Base-by-base conservation (phyloP, 208 protist species). In the Leishmania mexicana region DNA sequence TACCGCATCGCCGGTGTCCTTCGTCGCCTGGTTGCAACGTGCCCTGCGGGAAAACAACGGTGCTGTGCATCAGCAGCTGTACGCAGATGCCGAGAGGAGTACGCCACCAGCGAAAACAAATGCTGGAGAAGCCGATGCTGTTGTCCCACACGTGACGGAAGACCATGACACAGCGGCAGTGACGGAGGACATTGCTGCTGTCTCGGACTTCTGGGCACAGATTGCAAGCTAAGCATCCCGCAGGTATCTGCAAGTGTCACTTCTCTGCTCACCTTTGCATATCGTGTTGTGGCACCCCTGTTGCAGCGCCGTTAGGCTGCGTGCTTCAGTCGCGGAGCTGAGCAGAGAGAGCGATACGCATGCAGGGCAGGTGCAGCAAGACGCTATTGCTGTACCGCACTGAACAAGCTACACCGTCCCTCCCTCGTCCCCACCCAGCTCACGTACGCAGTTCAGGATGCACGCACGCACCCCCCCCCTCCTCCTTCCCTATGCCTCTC, bases 191-290 rank as follows among this genome's bases (percentile, higher is more conserved):
- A 51, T 31, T 31, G 64, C 45, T 15, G 4, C 38, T 28, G 35
- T 42, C 31, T 28, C 21, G 47, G 47, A 80, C 8, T 92, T 92
- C 45, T 92, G 88, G 88, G 64, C 60, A 13, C 58, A 84, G 47
- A 85, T 92, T 2, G 83, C 86, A 10, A 87, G 85, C 58, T 88
- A 68, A 68, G 4, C 51, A 54, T 21, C 8, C 51, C 51, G 51
- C 51, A 5, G 17, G 15, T 54, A 42, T 28, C 31, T 3, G 64
- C 15, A 42, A 3, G 1, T 57, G 17, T 57, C 10, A 24, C 42
- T 24, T 19, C 38, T 71, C 38, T 28, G 38, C 65, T 45, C 65
- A 7, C 6, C 19, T 47, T 71, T 47, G 38, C 38, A 71, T 71
- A 45, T 45, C 19, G 65, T 24, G 15, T 71, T 3, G 47, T 3